A percentile compares a stretch with the other conserved stretches of the same genome.
Evolutionary conservation across 768 basidiomycete genomes (phyloP).

Genomic region (Lentinula edodes): DNA sequence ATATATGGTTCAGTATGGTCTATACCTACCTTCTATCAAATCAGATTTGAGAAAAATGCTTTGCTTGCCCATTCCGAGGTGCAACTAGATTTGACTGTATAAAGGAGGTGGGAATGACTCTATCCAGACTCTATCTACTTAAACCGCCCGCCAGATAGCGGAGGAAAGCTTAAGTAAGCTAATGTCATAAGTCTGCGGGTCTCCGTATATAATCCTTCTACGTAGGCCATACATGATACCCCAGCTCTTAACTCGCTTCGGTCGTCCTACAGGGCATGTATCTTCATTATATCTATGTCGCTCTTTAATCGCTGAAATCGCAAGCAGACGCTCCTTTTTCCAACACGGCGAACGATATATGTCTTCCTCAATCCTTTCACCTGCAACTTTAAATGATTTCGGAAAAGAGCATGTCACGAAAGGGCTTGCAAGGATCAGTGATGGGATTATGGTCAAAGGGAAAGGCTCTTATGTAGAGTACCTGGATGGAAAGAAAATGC

Average conservation of each 20-base stretch:
- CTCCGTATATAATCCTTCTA: too few relatives aligned
- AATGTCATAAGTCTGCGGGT: too few relatives aligned
- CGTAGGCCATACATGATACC: not conserved
- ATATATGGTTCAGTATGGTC: too few relatives aligned
- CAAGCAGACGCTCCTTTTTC: not conserved
- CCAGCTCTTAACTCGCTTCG: not conserved
- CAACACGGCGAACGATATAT: not conserved
- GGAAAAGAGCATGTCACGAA: constrained; percentile 41
- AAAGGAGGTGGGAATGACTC: too few relatives aligned
- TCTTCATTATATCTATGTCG: not conserved
- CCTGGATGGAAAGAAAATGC: constrained; percentile 63
- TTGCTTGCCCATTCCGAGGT: too few relatives aligned
- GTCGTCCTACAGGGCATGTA: not conserved
- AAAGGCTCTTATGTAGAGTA: constrained; percentile 70
- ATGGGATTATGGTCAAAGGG: constrained; percentile 60
- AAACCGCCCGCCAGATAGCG: too few relatives aligned
- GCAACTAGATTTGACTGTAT: too few relatives aligned
- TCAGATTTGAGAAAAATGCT: too few relatives aligned
- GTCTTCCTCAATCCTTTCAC: not conserved
- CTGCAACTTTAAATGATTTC: constrained; percentile 19
- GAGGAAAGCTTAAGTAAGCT: too few relatives aligned
- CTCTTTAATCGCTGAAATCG: not conserved
- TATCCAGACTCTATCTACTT: too few relatives aligned
- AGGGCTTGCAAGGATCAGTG: constrained; percentile 38
- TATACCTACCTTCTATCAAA: too few relatives aligned